These are phyloP conservation scores for Eurotiales sp. DNA, from an alignment of 2,329 filamentous ascomycete genomes.

Conservation along the genomic window DNA sequence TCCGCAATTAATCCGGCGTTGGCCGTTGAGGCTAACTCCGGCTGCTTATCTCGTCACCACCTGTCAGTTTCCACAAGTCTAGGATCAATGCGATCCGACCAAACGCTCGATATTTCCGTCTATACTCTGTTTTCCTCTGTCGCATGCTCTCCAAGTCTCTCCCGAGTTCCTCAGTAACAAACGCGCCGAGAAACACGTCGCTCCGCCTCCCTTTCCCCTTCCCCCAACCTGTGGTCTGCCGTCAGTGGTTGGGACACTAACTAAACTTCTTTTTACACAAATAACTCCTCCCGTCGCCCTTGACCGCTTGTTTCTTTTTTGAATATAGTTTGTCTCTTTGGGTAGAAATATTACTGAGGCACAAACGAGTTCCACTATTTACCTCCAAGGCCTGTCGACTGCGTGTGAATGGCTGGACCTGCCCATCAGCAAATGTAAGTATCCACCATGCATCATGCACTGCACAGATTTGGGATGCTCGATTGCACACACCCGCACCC, in stretches of 20 bases:
- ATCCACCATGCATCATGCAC: background rate
- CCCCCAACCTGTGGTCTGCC: slow-evolving; percentile 6
- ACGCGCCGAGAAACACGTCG: too few relatives aligned
- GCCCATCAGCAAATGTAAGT: slow-evolving; percentile 10
- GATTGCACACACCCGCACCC: background rate
- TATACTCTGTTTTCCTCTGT: background rate
- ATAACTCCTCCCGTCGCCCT: background rate
- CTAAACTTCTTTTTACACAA: background rate
- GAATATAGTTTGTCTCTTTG: background rate
- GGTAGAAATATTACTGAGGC: background rate
- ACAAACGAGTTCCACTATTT: background rate
- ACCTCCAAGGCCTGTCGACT: background rate
- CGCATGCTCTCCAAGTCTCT: background rate
- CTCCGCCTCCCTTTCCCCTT: background rate
- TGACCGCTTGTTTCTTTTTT: background rate
- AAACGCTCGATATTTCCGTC: background rate
- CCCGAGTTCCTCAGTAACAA: background rate
- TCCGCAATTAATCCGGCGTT: slow-evolving; percentile 4
- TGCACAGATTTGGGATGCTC: background rate
- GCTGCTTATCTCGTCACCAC: slow-evolving; percentile 10
- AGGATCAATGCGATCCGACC: background rate
- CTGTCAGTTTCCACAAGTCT: background rate
- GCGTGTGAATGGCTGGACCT: background rate
- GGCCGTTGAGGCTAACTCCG: background rate
- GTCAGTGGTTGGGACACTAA: slow-evolving; percentile 5